Percentiles rank a stretch among this genome's conserved stretches.
Conservation (phyloP, 1,139 yeast species). For the Petasospora rhodanensis region DNA sequence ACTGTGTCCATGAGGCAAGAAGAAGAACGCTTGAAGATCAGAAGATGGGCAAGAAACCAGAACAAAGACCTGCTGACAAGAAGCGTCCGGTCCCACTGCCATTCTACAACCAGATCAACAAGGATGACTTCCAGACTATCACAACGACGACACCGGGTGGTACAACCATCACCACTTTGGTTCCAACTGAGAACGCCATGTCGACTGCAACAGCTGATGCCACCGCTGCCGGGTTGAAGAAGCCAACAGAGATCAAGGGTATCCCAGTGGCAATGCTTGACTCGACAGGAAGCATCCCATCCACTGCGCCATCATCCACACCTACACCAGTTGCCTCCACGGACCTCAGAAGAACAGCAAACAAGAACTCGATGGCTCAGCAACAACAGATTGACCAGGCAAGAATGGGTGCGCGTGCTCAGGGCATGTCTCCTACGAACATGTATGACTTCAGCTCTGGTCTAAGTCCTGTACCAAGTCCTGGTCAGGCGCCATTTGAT, state of each 20-base stretch:
- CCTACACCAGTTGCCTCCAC: constrained; percentile 2
- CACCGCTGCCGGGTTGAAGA: constrained; percentile 44
- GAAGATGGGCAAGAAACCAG: constrained; percentile 27
- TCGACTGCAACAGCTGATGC: constrained; percentile 51
- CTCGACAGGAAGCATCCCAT: constrained; percentile 63
- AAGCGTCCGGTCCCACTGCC: constrained; percentile 67
- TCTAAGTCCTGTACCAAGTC: constrained; percentile 7
- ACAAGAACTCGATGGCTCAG: constrained; percentile 11
- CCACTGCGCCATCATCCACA: constrained; percentile 2
- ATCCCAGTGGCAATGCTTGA: constrained; percentile 77
- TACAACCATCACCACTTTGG: constrained; percentile 82
- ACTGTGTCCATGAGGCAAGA: constrained; percentile 94
- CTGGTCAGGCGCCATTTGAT: constrained; percentile 6
- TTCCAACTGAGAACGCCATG: constrained; percentile 79
- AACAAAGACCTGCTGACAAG: constrained; percentile 22
- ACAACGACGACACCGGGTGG: constrained; percentile 90
- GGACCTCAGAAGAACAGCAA: constrained; percentile 18
- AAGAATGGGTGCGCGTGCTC: too few species aligned
- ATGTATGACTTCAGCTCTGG: constrained; percentile 9
- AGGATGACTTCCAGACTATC: constrained; percentile 81
- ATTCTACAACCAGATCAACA: constrained; percentile 89
- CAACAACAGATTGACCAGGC: neutral
- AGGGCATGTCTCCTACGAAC: neutral
- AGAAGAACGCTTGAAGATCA: constrained; percentile 59
- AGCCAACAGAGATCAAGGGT: constrained; percentile 69